Percentiles rank a stretch among this genome's conserved stretches.
phyloP scores from a whole-genome alignment of 345 rosid species.

The Gossypium longicalyx region DNA sequence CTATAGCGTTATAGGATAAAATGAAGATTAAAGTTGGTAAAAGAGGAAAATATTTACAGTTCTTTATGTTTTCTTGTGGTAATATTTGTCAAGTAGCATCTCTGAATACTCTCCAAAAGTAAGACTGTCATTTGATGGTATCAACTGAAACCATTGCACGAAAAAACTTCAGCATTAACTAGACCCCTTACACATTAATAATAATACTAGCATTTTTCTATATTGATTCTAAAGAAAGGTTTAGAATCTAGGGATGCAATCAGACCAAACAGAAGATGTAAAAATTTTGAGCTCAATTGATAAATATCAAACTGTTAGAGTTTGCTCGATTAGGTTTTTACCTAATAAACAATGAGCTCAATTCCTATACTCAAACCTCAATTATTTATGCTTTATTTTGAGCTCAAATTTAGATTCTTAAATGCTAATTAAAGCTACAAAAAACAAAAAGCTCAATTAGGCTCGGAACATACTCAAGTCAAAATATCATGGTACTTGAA shows the following conservation, averaged over 20 bases:
- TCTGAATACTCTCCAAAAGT: slow-evolving; percentile 86
- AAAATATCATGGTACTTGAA: too few species aligned
- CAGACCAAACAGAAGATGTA: neutral
- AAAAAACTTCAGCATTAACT: neutral
- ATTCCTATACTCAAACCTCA: neutral
- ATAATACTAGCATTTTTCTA: neutral
- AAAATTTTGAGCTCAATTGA: neutral
- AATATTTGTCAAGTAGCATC: slow-evolving; percentile 71
- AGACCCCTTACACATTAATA: neutral
- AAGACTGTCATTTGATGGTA: slow-evolving; percentile 37
- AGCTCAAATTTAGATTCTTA: neutral
- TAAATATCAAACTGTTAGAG: neutral
- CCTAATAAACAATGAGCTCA: neutral
- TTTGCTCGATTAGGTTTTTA: neutral
- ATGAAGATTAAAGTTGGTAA: neutral
- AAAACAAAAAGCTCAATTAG: neutral
- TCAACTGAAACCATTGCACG: slow-evolving; percentile 37
- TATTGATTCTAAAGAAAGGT: neutral
- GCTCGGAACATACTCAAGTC: neutral
- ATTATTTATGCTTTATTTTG: neutral
- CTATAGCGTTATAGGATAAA: neutral
- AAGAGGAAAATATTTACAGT: neutral
- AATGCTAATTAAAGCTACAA: neutral
- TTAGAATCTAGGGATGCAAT: neutral
- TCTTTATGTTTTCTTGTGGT: slow-evolving; percentile 43